A percentile compares a stretch with the other conserved stretches of the same genome.
These are phyloP conservation scores for Amphirosellinia nigrospora DNA, from an alignment of 495 filamentous ascomycete genomes.

Conservation along the genomic window DNA sequence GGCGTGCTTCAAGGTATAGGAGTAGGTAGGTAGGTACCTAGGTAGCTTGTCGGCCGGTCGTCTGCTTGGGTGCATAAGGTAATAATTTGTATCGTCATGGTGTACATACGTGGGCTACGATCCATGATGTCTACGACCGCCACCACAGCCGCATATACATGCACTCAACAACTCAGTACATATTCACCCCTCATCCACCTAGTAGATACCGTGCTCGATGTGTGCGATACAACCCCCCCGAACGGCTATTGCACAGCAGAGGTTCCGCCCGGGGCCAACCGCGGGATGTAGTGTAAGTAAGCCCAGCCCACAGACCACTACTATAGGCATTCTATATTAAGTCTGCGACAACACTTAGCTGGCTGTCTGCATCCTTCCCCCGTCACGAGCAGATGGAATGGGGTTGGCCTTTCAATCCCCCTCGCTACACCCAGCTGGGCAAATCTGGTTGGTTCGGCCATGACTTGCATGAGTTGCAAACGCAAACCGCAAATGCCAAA, in stretches of 20 bases:
- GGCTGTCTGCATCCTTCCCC: constrained; percentile 16
- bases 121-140: neutral
- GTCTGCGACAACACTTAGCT: constrained; percentile 14
- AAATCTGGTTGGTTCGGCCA: neutral
- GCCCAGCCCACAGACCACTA: constrained; percentile 25
- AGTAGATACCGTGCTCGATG: constrained; percentile 5
- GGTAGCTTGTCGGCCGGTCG: constrained; percentile 1
- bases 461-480: neutral
- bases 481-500: neutral
- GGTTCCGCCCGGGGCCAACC: constrained; percentile 21
- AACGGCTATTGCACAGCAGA: constrained; percentile 23
- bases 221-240: constrained; percentile 13
- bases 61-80: neutral
- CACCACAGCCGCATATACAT: neutral
- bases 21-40: too few species aligned
- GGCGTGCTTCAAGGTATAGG: neutral
- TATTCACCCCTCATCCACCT: neutral
- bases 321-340: constrained; percentile 29
- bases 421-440: neutral
- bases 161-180: neutral
- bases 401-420: constrained; percentile 7
- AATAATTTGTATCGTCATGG: neutral
- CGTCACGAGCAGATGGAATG: neutral
- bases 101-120: neutral
- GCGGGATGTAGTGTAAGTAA: too few species aligned